These are phyloP conservation scores for Sporothrix sp. DNA, from an alignment of 2,329 filamentous ascomycete genomes.

Conservation along the genomic window DNA sequence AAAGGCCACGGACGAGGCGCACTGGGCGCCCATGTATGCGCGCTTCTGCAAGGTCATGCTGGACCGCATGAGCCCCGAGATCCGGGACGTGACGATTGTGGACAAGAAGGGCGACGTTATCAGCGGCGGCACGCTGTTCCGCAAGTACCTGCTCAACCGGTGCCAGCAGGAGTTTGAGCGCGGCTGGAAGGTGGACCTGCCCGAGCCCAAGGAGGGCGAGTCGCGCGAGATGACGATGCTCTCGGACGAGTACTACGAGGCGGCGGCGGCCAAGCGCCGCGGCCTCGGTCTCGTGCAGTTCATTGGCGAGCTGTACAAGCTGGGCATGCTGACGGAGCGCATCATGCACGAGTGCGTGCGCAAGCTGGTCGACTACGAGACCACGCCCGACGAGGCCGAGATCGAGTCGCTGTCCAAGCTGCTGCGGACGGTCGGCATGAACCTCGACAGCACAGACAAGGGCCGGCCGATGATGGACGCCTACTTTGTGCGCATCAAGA, in stretches of 20 bases:
- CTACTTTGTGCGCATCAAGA: constrained; percentile 84
- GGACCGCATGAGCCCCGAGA: constrained; percentile 86
- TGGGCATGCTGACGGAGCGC: constrained; percentile 94
- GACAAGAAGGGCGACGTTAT: constrained; percentile 86
- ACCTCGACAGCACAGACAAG: constrained; percentile 75
- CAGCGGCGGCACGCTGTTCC: constrained; percentile 86
- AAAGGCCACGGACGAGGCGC: constrained; percentile 95
- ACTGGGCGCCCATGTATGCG: constrained; percentile 98
- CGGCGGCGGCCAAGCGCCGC: constrained; percentile 88
- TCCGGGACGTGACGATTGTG: constrained; percentile 88
- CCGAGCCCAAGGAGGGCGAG: constrained; percentile 66
- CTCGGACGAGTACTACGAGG: constrained; percentile 93
- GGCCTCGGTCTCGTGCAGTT: constrained; percentile 98
- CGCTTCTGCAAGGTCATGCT: constrained; percentile 98
- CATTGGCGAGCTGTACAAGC: constrained; percentile 98
- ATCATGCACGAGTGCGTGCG: constrained; percentile 99
- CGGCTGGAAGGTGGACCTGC: constrained; percentile 87
- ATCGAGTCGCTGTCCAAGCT: constrained; percentile 93
- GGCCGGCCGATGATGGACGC: constrained; percentile 79
- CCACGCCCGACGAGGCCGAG: constrained; percentile 86
- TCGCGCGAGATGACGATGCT: constrained; percentile 71
- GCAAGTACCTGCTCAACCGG: constrained; percentile 95
- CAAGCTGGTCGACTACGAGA: constrained; percentile 92
- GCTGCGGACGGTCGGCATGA: constrained; percentile 79
- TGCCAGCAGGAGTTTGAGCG: constrained; percentile 99